Conservation (phyloP, 2,329 filamentous ascomycete species). For the Myriosclerotinia curreyana region DNA sequence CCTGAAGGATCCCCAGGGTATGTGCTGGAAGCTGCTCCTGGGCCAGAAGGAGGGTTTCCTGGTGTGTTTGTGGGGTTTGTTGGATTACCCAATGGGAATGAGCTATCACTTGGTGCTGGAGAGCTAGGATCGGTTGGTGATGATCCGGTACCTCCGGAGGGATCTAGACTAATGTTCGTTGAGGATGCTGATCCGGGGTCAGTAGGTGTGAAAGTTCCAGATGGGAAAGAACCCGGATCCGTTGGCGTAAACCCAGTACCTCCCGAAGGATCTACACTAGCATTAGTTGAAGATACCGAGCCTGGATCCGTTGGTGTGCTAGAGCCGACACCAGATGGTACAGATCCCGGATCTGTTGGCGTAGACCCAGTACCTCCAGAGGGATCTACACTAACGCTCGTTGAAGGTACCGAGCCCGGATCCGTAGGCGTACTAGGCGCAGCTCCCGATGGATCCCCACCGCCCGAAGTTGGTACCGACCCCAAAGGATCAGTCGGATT, state of each 20-base stretch:
- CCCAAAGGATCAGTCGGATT: background rate
- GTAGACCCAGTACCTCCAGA: background rate
- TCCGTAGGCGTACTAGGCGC: background rate
- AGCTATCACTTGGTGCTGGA: background rate
- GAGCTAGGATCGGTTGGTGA: background rate
- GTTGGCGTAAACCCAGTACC: background rate
- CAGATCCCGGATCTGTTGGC: background rate
- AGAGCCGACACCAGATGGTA: too few species aligned
- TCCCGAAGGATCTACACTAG: background rate
- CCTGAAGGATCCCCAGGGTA: background rate
- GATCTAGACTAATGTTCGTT: too few species aligned
- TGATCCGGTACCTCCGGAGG: too few species aligned
- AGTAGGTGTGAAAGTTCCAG: background rate
- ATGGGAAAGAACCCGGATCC: background rate
- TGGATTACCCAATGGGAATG: background rate
- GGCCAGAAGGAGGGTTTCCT: background rate
- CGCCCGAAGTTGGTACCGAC: background rate
- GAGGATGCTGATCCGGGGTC: too few species aligned
- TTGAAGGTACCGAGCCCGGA: background rate
- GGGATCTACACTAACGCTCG: background rate
- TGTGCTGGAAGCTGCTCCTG: background rate
- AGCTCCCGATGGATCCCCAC: background rate
- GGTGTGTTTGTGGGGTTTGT: background rate
- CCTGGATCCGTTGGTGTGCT: background rate
- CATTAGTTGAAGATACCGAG: background rate